Evolutionary conservation across 768 basidiomycete species (phyloP).

Genomic region (Lyophyllum shimeji): DNA sequence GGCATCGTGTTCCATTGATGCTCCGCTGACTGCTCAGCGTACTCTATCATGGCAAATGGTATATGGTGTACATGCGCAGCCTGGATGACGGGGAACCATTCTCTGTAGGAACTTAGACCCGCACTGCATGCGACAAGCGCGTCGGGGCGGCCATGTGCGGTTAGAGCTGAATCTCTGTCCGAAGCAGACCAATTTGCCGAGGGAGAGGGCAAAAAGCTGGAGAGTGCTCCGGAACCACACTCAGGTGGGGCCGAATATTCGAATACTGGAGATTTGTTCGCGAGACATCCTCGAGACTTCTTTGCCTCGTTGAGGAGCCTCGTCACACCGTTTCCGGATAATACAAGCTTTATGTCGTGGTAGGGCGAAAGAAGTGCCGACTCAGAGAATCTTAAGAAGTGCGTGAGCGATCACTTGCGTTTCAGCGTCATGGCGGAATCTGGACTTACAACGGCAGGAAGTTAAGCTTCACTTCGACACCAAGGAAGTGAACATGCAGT

Average conservation of each 20-base stretch:
- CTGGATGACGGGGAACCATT: constrained; percentile 33
- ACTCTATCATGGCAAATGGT: constrained; percentile 20
- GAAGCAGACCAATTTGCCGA: constrained; percentile 12
- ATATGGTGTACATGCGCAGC: constrained; percentile 11
- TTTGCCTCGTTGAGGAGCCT: constrained; percentile 29
- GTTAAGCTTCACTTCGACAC: constrained; percentile 42
- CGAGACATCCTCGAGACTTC: constrained; percentile 24
- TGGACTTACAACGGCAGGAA: constrained; percentile 41
- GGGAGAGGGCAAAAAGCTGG: constrained; percentile 27
- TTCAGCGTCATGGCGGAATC: background rate
- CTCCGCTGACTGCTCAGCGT: constrained; percentile 22
- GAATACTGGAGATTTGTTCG: constrained; percentile 21
- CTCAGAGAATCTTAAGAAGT: constrained; percentile 34
- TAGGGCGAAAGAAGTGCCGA: constrained; percentile 41
- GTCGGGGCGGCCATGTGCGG: constrained; percentile 19
- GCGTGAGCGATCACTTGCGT: background rate
- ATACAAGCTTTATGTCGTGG: constrained; percentile 39
- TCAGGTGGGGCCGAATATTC: constrained; percentile 32
- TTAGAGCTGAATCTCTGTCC: constrained; percentile 16
- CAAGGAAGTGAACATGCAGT: constrained; percentile 36
- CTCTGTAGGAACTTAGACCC: constrained; percentile 34
- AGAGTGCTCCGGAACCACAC: constrained; percentile 33
- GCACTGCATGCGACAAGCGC: constrained; percentile 40
- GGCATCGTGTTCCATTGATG: constrained; percentile 5
- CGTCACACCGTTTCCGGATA: constrained; percentile 34